These are phyloP conservation scores for Exobasidium rhododendri DNA, from an alignment of 1,284 basidiomycete species.

Conservation along the genomic window DNA sequence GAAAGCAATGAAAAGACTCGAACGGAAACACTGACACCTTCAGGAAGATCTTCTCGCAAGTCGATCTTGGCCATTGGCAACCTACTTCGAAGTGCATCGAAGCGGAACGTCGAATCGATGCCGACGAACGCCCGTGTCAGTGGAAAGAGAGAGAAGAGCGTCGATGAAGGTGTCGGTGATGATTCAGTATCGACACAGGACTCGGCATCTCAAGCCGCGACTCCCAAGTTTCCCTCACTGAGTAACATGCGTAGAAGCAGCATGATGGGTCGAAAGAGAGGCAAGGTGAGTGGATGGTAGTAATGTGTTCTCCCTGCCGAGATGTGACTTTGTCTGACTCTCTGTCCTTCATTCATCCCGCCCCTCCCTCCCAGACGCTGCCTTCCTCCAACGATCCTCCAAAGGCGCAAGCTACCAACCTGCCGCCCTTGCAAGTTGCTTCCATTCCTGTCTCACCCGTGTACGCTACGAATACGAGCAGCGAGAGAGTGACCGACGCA, in stretches of 20 bases:
- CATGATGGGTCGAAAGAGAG: conserved; percentile 80
- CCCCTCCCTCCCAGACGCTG: conserved; percentile 63
- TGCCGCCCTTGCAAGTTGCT: conserved; percentile 83
- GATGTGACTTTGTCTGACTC: no score
- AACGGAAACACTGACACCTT: conserved; percentile 13
- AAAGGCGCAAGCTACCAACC: conserved; percentile 60
- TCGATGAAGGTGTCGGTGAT: neutral
- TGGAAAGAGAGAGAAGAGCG: neutral
- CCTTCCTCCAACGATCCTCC: conserved; percentile 73
- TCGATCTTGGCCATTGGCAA: conserved; percentile 37
- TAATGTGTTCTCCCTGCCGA: no score
- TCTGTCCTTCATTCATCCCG: conserved; percentile 9
- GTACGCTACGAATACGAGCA: no score
- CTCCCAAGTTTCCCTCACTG: conserved; percentile 1
- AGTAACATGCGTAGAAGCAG: conserved; percentile 53
- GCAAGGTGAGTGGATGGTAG: no score
- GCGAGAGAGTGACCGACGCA: no score
- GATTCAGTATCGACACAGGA: neutral
- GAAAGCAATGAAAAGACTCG: neutral
- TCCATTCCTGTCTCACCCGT: conserved; percentile 70
- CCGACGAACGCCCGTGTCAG: neutral
- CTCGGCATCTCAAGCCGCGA: neutral
- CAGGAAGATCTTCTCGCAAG: conserved; percentile 40
- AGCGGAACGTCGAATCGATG: conserved; percentile 10
- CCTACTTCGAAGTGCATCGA: conserved; percentile 17